Percentiles rank a stretch among this genome's conserved stretches.
Evolutionary conservation across 1,139 yeast genomes (phyloP).

Genomic region (Hyphopichia khmerensis): DNA sequence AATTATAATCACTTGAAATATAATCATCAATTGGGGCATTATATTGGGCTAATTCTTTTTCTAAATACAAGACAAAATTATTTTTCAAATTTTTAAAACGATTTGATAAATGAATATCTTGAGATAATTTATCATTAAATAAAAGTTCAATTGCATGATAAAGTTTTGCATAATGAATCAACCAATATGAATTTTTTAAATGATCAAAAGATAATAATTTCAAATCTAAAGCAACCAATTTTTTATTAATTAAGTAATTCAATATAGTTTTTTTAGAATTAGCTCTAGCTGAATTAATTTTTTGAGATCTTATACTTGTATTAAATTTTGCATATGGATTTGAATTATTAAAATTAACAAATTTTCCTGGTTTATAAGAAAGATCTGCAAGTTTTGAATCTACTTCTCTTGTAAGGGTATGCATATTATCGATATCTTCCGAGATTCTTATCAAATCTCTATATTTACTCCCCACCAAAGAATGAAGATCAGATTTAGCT

Average conservation of each 20-base stretch:
- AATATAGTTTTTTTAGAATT: slow-evolving; percentile 20
- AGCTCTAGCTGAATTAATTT: slow-evolving; percentile 15
- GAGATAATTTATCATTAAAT: slow-evolving; percentile 20
- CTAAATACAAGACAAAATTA: slow-evolving; percentile 24
- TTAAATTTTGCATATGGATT: slow-evolving; percentile 22
- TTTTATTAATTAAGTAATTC: slow-evolving; percentile 28
- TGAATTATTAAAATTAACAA: slow-evolving; percentile 25
- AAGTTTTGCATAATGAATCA: slow-evolving; percentile 35
- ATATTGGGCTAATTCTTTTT: slow-evolving; percentile 25
- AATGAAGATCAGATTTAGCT: slow-evolving; percentile 46
- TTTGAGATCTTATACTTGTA: slow-evolving; percentile 14
- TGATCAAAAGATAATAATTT: slow-evolving; percentile 12
- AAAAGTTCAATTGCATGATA: slow-evolving; percentile 29
- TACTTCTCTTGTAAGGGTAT: slow-evolving; percentile 30
- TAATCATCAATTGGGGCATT: slow-evolving; percentile 6
- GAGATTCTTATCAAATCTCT: slow-evolving; percentile 68
- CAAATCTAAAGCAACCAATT: slow-evolving; percentile 25
- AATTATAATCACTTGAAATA: background rate
- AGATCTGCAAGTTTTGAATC: slow-evolving; percentile 31
- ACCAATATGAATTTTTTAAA: slow-evolving; percentile 25
- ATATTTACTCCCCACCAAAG: slow-evolving; percentile 63
- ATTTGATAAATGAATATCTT: slow-evolving; percentile 13
- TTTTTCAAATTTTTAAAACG: slow-evolving; percentile 23
- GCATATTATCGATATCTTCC: slow-evolving; percentile 62
- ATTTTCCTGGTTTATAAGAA: slow-evolving; percentile 31